Evolutionary conservation across 129 eudicot species (phyloP).

Genomic region (Erigeron canadensis): DNA sequence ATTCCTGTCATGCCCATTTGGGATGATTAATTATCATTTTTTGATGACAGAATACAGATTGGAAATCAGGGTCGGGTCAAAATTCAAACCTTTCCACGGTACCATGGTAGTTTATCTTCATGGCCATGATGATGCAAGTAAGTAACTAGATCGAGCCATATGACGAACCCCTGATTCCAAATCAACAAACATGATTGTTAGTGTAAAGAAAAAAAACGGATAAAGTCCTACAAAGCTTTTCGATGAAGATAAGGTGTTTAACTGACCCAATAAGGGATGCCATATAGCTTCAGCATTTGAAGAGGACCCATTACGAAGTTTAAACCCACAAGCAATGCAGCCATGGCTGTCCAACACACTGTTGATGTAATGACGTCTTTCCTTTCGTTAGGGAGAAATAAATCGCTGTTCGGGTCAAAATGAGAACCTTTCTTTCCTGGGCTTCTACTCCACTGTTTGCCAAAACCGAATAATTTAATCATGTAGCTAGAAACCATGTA

Average conservation of each 20-base stretch:
- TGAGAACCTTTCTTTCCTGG: constrained; percentile 97
- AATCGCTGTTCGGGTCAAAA: constrained; percentile 73
- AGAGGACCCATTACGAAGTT: constrained; percentile 80
- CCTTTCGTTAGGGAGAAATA: constrained; percentile 71
- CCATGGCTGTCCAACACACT: constrained; percentile 85
- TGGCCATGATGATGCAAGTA: constrained; percentile 97
- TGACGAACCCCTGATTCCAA: constrained; percentile 62
- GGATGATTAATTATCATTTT: background rate
- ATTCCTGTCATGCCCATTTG: constrained; percentile 55
- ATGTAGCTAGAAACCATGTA: background rate
- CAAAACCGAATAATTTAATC: background rate
- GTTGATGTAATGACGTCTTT: constrained; percentile 86
- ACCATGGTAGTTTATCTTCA: constrained; percentile 94
- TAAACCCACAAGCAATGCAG: constrained; percentile 69
- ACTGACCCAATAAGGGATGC: constrained; percentile 87
- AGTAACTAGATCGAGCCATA: constrained; percentile 88
- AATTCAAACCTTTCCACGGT: constrained; percentile 76
- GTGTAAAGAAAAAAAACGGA: background rate
- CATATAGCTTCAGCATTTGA: constrained; percentile 82
- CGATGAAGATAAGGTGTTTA: background rate
- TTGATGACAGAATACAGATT: background rate
- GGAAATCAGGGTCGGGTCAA: constrained; percentile 15
- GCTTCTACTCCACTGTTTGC: constrained; percentile 79
- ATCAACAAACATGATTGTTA: constrained; percentile 25
- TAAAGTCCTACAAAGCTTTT: background rate